Evolutionary conservation across 805 yeast species (phyloP), one percentile per base, ranked within the genome.

Genomic region (Ogataea corticis): DNA sequence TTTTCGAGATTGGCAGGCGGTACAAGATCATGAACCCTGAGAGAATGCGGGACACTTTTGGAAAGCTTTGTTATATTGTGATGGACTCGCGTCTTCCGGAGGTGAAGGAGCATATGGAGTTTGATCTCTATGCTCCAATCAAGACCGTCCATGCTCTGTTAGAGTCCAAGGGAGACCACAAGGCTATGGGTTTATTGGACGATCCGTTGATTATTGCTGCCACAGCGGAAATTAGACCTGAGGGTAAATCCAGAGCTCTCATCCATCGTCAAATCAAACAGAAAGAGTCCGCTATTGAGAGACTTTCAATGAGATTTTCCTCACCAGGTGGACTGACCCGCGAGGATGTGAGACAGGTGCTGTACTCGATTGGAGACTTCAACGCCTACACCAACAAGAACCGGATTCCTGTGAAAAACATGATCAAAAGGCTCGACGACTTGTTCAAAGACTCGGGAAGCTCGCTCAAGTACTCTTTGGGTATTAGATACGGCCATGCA

Each of bases 1-100:
- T 86, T 7, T 86, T 86, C 61, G 94, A 86, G 65, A 79, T 86
- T 49, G 94, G 94, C 18, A 72, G 94, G 56, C 72, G 94, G 35
- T 86, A 86, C 67, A 86, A 86, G 60, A 82, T 87, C 55, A 83
- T 86, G 90, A 86, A 86, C 57, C 95, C 95, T 0, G 90, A 86
- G 54, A 75, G 80, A 55, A 82, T 87, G 87, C 74, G 90, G 50
- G 87, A 83, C 56, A 82, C 82, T 4, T 87, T 81, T 62, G 95
- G 95, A 37, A 85, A 86, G 57, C 68, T 87, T 46, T 83, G 87
- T 67, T 86, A 86, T 63, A 87, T 86, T 86, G 81, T 85, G 30
- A 86, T 87, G 94, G 95, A 86, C 63, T 86, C 94, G 2, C 69
- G 87, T 38, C 65, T 84, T 23, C 85, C 89, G 0, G 89, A 85